Base-by-base conservation (phyloP, 352 stramenopile species). In the Phytophthora tentaculata region DNA sequence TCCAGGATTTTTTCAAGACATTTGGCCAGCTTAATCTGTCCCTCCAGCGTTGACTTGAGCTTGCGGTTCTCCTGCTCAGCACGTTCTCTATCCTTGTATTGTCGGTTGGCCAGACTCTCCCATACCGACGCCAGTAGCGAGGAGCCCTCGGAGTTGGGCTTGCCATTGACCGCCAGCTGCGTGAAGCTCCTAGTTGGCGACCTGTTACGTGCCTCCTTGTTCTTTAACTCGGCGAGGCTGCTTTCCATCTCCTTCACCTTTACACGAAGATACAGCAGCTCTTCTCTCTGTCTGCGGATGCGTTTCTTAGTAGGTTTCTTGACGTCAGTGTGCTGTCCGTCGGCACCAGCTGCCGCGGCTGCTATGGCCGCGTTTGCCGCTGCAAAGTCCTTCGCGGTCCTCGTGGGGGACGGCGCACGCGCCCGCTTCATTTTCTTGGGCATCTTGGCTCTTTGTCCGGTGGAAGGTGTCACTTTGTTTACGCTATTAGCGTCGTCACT, bases 211-310 rank as follows among this genome's bases (percentile, higher is more conserved):
- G 20, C 10, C 39, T 71, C 65, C 23, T 65, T 67, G 23, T 4
- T 64, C 44, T 66, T 74, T 1, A 78, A 39, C 26, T 75, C 22
- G 1, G 64, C 62, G n/a, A 80, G 61, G 29, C 50, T 79, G 26
- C 59, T 71, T 44, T 84, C 73, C 54, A 84, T 73, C 49, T 81
- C 76, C 55, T 80, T 51, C 28, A 81, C 76, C 58, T 84, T 84
- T 22, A 73, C 57, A 7, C 73, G 76, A 13, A 84, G 64, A 41
- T 81, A 84, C 56, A 80, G 45, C 44, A 84, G 44, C 44, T 84
- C 76, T 35, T 84, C 73, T 58, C 64, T 64, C 57, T 83, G 76
- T 51, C 76, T 61, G n/a, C 73, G 73, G n/a, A 80, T 67, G 3
- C 73, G 58, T 44, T 80, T 80, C 65, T 78, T 80, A 3, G 48